Conservation (phyloP, 768 basidiomycete species). For the Tricholoma sp. region DNA sequence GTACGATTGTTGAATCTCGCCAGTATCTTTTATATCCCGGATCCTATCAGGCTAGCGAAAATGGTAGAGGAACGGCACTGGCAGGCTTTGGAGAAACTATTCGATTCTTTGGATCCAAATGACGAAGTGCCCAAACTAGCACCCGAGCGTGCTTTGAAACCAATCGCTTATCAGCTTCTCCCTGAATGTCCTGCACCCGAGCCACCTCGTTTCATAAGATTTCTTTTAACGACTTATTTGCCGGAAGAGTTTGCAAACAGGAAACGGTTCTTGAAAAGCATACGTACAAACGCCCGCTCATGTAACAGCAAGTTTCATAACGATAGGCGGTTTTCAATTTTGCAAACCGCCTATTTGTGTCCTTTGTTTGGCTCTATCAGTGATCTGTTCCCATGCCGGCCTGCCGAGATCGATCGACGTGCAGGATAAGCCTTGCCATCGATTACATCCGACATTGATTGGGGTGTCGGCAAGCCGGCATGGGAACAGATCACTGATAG, state of each 20-base stretch:
- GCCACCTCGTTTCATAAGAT: conserved; percentile 7
- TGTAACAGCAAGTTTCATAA: too few species aligned
- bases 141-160: not conserved
- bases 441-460: too few species aligned
- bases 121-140: conserved; percentile 3
- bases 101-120: conserved; percentile 16
- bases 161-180: not conserved
- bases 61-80: conserved; percentile 23
- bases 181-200: conserved; percentile 10
- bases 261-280: too few species aligned
- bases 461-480: too few species aligned
- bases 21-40: conserved; percentile 14
- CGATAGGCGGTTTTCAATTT: too few species aligned
- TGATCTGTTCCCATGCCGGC: too few species aligned
- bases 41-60: conserved; percentile 16
- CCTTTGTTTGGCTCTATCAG: too few species aligned
- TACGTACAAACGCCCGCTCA: not conserved
- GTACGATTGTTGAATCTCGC: conserved; percentile 27
- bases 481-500: too few species aligned
- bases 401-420: too few species aligned
- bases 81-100: conserved; percentile 20
- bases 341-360: too few species aligned
- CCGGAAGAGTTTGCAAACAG: not conserved
- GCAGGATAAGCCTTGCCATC: too few species aligned
- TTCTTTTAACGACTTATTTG: not conserved